A percentile compares a stretch with the other conserved stretches of the same genome.
Conservation (phyloP, 2,329 filamentous ascomycete species). For the Boeremia lycopersici region DNA sequence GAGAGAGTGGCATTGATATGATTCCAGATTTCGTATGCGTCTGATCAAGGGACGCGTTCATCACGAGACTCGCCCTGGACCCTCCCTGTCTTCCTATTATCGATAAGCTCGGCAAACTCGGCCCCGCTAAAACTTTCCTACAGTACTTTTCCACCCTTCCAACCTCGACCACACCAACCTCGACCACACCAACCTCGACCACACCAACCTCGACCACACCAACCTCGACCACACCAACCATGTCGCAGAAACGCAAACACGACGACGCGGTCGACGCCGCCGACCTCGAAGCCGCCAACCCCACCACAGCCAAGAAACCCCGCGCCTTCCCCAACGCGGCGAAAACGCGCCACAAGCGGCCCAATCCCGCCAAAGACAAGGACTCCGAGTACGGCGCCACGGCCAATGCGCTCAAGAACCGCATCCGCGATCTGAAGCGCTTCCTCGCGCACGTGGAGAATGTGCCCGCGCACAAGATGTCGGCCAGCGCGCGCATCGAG, state of each 20-base stretch:
- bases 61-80: too few species aligned
- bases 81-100: too few species aligned
- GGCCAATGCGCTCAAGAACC: conserved; percentile 71
- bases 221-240: too few species aligned
- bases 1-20: background rate
- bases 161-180: too few species aligned
- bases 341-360: conserved; percentile 24
- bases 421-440: conserved; percentile 71
- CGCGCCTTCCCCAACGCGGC: conserved; percentile 29
- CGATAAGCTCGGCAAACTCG: background rate
- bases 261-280: conserved; percentile 23
- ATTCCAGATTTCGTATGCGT: background rate
- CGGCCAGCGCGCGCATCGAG: conserved; percentile 70
- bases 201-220: too few species aligned
- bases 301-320: conserved; percentile 31
- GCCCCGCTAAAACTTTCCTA: conserved; percentile 43
- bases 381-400: conserved; percentile 38
- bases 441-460: conserved; percentile 63
- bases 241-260: conserved; percentile 47
- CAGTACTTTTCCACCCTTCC: background rate
- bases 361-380: conserved; percentile 28
- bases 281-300: conserved; percentile 18
- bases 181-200: too few species aligned
- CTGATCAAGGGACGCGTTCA: too few species aligned
- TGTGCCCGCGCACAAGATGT: conserved; percentile 58